phyloP scores from a whole-genome alignment of 2,329 filamentous ascomycete genomes.

The Ciborinia camelliae region DNA sequence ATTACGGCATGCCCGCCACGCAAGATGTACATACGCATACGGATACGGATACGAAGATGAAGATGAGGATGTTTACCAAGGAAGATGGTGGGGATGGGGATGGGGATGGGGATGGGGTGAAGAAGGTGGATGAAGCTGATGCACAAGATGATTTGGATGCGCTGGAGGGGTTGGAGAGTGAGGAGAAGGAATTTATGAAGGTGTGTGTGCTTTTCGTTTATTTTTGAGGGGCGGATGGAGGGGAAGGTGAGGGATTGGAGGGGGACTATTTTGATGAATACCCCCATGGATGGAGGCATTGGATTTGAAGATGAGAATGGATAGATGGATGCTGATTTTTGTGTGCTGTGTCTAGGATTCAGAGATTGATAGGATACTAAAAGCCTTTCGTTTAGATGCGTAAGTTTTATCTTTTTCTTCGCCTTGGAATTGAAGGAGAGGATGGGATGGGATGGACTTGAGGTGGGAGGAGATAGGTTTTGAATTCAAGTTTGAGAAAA shows the following conservation, averaged over 20 bases:
- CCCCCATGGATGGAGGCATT: not conserved
- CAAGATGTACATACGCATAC: too few species aligned
- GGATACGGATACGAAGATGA: not conserved
- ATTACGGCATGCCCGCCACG: too few species aligned
- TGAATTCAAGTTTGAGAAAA: not conserved
- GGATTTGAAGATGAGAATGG: not conserved
- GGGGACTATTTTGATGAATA: too few species aligned
- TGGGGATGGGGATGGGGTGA: not conserved
- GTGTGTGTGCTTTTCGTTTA: conserved; percentile 42
- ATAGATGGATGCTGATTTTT: conserved; percentile 15
- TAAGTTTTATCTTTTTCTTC: conserved; percentile 39
- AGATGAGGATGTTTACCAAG: not conserved
- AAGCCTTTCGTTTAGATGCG: conserved; percentile 79
- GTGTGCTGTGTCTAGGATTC: conserved; percentile 60
- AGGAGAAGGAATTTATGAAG: conserved; percentile 90
- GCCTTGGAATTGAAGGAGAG: not conserved
- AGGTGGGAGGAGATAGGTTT: not conserved
- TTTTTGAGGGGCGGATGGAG: not conserved
- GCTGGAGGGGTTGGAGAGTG: conserved; percentile 75
- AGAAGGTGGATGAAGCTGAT: not conserved
- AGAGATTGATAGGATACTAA: conserved; percentile 91
- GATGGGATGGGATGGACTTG: too few species aligned
- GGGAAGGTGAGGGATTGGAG: not conserved
- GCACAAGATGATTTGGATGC: conserved; percentile 63
- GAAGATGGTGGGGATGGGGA: not conserved